phyloP scores from a whole-genome alignment of 495 filamentous ascomycete species.

The Delitschia confertaspora region DNA sequence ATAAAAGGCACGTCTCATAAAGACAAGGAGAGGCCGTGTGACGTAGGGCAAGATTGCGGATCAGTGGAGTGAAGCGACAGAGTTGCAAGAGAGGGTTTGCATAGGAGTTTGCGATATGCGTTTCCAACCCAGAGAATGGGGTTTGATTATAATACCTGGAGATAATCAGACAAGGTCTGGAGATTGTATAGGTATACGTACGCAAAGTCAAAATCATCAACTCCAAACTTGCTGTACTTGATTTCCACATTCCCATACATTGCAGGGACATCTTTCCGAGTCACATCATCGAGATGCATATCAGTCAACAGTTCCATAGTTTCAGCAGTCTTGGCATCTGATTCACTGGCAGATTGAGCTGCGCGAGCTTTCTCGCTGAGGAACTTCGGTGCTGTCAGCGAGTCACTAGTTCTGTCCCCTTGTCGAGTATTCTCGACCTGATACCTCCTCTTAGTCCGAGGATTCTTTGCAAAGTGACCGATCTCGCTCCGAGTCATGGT shows the following conservation, averaged over 20 bases:
- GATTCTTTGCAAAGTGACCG: constrained; percentile 68
- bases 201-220: constrained; percentile 97
- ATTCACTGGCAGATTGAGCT: constrained; percentile 38
- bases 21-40: constrained; percentile 80
- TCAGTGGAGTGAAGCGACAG: constrained; percentile 76
- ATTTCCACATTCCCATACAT: constrained; percentile 90
- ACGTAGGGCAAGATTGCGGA: constrained; percentile 83
- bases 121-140: constrained; percentile 81
- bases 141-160: constrained; percentile 86
- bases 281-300: constrained; percentile 33
- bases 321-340: constrained; percentile 47
- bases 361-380: constrained; percentile 83
- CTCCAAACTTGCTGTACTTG: constrained; percentile 93
- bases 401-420: constrained; percentile 41
- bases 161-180: background rate
- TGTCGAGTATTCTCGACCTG: constrained; percentile 72
- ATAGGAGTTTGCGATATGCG: constrained; percentile 92
- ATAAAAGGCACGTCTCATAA: constrained; percentile 74
- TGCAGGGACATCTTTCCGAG: constrained; percentile 64
- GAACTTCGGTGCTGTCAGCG: constrained; percentile 69
- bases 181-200: constrained; percentile 42
- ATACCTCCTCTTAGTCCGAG: constrained; percentile 62
- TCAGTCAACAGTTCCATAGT: constrained; percentile 48
- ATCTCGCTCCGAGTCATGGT: constrained; percentile 59
- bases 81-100: constrained; percentile 89